A percentile compares a stretch with the other conserved stretches of the same genome.
phyloP scores from a whole-genome alignment of 1,284 basidiomycete species.

The Fomitopsis palustris region DNA sequence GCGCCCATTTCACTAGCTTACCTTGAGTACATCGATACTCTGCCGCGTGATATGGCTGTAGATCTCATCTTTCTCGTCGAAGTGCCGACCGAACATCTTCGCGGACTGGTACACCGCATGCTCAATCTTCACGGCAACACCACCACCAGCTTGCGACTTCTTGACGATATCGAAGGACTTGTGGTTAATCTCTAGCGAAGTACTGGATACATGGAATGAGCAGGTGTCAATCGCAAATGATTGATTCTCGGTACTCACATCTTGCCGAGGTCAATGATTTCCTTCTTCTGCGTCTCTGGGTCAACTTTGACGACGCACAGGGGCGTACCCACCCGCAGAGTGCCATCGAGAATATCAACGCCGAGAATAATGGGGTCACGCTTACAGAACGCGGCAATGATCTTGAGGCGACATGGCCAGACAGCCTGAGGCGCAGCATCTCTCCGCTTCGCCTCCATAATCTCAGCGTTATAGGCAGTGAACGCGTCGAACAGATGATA shows the following conservation, averaged over 20 bases:
- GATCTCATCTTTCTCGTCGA: slow-evolving; percentile 95
- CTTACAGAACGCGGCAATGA: slow-evolving; percentile 91
- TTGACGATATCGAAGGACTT: slow-evolving; percentile 80
- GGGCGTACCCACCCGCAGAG: slow-evolving; percentile 91
- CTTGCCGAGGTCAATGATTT: slow-evolving; percentile 90
- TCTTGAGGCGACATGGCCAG: slow-evolving; percentile 95
- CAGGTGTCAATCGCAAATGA: not conserved
- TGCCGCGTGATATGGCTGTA: slow-evolving; percentile 88
- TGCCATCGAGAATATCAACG: slow-evolving; percentile 95
- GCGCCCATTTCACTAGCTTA: slow-evolving; percentile 27
- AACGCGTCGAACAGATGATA: slow-evolving; percentile 99
- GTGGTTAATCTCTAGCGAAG: slow-evolving; percentile 95
- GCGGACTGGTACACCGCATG: slow-evolving; percentile 94
- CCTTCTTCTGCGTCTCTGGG: slow-evolving; percentile 83
- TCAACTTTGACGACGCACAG: slow-evolving; percentile 93
- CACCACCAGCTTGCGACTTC: slow-evolving; percentile 89
- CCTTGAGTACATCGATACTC: slow-evolving; percentile 95
- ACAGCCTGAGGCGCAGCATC: slow-evolving; percentile 95
- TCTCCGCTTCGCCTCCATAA: slow-evolving; percentile 87
- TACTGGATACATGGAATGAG: slow-evolving; percentile 41
- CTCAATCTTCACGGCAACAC: slow-evolving; percentile 98
- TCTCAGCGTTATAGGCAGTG: slow-evolving; percentile 93
- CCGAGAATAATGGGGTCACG: slow-evolving; percentile 98
- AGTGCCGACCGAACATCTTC: slow-evolving; percentile 92
- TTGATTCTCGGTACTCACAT: slow-evolving; percentile 55